Evolutionary conservation across 805 yeast species (phyloP).

Genomic region (Yamadazyma kitorensis): DNA sequence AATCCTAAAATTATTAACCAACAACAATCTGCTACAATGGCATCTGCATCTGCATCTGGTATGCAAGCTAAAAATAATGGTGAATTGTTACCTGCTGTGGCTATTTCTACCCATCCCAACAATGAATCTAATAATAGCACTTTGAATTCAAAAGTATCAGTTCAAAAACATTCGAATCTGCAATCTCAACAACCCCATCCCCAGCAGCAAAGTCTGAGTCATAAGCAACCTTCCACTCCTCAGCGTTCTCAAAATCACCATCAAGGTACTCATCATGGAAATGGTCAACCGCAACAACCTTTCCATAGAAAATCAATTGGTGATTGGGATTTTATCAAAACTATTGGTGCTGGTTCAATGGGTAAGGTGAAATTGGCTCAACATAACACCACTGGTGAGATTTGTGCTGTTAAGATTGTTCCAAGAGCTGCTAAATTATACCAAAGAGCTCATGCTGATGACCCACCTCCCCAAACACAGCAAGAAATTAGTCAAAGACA

Average conservation of each 20-base stretch:
- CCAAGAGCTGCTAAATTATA: constrained; percentile 83
- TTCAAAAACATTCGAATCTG: constrained; percentile 3
- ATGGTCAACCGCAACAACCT: constrained; percentile 31
- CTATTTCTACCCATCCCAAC: constrained; percentile 15
- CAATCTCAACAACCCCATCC: constrained; percentile 3
- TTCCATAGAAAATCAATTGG: constrained; percentile 89
- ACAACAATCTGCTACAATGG: not conserved
- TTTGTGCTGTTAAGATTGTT: constrained; percentile 90
- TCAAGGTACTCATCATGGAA: constrained; percentile 5
- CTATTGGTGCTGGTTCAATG: constrained; percentile 98
- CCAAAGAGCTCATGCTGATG: constrained; percentile 66
- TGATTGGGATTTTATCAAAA: constrained; percentile 93
- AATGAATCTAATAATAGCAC: constrained; percentile 8
- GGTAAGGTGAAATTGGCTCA: constrained; percentile 96
- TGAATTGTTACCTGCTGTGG: constrained; percentile 33
- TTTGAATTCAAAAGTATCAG: constrained; percentile 7
- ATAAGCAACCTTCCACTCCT: constrained; percentile 4
- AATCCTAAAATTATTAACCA: constrained; percentile 12
- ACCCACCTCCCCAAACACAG: constrained; percentile 61
- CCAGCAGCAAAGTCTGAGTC: constrained; percentile 3
- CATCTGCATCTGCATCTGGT: not conserved
- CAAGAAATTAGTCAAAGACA: constrained; percentile 58
- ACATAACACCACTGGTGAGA: constrained; percentile 74
- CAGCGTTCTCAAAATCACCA: constrained; percentile 5
- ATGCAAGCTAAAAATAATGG: not conserved